Percentiles rank a stretch among this genome's conserved stretches.
These are phyloP conservation scores for Hordeum marinum DNA, from an alignment of 176 grass and related monocot species.

Conservation along the genomic window DNA sequence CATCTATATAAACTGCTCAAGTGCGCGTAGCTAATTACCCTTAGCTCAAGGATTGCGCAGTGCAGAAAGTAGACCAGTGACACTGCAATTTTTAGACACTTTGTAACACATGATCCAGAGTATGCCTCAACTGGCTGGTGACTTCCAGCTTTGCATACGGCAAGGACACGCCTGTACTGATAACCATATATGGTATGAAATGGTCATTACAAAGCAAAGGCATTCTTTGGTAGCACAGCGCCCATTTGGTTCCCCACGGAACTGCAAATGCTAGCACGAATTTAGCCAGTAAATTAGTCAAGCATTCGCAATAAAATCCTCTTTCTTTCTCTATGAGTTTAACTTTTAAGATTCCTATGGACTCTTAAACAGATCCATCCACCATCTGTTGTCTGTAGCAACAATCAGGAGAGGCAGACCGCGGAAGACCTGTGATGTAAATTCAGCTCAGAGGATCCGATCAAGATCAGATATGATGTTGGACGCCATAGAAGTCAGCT, in stretches of 20 bases:
- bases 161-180: background rate
- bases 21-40: background rate
- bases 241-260: background rate
- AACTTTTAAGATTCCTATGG: background rate
- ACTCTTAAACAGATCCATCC: background rate
- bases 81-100: background rate
- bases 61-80: background rate
- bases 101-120: background rate
- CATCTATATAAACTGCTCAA: too few species aligned
- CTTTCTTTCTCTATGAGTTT: background rate
- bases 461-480: constrained; percentile 83
- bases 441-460: constrained; percentile 59
- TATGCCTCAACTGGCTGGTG: background rate
- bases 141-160: background rate
- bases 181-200: constrained; percentile 9
- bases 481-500: constrained; percentile 79
- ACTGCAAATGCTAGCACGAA: constrained; percentile 12
- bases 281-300: background rate
- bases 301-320: background rate
- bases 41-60: background rate
- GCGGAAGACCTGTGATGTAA: background rate
- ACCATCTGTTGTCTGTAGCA: background rate
- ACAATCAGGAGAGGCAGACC: background rate
- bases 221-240: background rate
- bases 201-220: background rate